Evolutionary conservation across 2,329 filamentous ascomycete genomes (phyloP), one percentile per base, ranked within the genome.

Genomic region (Nemania sp.): DNA sequence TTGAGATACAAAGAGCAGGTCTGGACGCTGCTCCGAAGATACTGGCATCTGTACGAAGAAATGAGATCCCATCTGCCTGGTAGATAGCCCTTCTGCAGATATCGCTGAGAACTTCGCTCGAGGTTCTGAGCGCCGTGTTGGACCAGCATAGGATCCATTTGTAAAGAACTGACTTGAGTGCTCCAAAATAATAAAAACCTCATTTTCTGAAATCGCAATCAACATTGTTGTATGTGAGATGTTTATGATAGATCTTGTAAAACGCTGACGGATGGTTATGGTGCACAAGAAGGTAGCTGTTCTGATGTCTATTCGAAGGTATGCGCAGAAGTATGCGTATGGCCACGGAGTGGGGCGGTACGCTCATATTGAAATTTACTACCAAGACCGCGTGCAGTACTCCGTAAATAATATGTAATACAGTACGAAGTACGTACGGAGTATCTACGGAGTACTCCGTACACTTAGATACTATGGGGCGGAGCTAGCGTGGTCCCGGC

Each of bases 131-230:
- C 59, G 64, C 63, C 64, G 64, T 68, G 63, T 66, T 68, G 67
- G 66, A 66, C 63, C 63, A 61, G 56, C 55, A 67, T 61, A 68
- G 62, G 64, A 65, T 66, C 68, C 66, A 68, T 68, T 68, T 69
- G 70, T 67, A 70, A 68, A 63, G 70, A 68, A 74, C 71, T 73
- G 70, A 74, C 70, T 70, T 74, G 70, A 74, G 72, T 71, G 73
- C 72, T 70, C 67, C 64, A 65, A 71, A 64, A 68, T 67, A 71
- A 74, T 73, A 72, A 72, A 69, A 62, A 60, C 55, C 60, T 56
- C 59, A 57, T 51, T 36, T 31, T 2, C 9, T n/a, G 15, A 33
- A 33, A 14, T n/a, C 15, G 2, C 30, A 3, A n/a, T 33, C n/a
- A n/a, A n/a, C n/a, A n/a, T n/a, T n/a, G n/a, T n/a, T n/a, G n/a